Conservation (phyloP, 116 monocot species). For the Dioscorea cayenensis region DNA sequence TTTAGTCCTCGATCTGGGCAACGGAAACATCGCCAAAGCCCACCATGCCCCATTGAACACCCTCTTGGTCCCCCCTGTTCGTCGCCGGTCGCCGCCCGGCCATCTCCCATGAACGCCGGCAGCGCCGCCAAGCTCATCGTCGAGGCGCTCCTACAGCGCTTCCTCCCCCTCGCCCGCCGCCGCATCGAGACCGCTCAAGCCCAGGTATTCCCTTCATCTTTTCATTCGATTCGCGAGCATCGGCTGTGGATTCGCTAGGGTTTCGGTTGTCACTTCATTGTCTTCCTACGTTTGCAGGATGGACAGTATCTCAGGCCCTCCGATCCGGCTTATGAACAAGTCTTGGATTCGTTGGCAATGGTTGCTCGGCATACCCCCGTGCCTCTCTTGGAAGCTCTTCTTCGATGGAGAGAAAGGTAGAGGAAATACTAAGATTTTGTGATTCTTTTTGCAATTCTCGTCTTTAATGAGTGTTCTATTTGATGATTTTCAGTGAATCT, state of each 20-base stretch:
- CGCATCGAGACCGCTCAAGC: conserved; percentile 98
- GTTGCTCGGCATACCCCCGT: conserved; percentile 94
- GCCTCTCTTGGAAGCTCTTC: conserved; percentile 98
- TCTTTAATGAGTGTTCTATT: background rate
- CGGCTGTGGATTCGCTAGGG: background rate
- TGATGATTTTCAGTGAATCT: conserved; percentile 66
- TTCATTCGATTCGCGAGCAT: background rate
- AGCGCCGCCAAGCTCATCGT: conserved; percentile 96
- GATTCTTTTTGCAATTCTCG: background rate
- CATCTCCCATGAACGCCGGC: conserved; percentile 71
- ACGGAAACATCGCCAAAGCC: background rate
- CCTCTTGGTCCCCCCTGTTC: background rate
- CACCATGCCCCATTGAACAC: background rate
- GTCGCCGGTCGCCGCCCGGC: background rate
- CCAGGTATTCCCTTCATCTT: conserved; percentile 43
- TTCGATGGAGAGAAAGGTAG: conserved; percentile 97
- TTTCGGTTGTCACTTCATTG: background rate
- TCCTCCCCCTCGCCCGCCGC: conserved; percentile 94
- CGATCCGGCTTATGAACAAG: conserved; percentile 99
- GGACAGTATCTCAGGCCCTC: conserved; percentile 93
- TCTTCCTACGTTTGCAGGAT: conserved; percentile 42
- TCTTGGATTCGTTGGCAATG: conserved; percentile 97
- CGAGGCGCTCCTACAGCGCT: conserved; percentile 92
- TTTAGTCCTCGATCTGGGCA: background rate
- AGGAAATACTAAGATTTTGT: background rate